Percentiles rank a stretch among this genome's conserved stretches.
Conservation (phyloP, 2,329 filamentous ascomycete genomes). For the Hypoxylon rubiginosum region DNA sequence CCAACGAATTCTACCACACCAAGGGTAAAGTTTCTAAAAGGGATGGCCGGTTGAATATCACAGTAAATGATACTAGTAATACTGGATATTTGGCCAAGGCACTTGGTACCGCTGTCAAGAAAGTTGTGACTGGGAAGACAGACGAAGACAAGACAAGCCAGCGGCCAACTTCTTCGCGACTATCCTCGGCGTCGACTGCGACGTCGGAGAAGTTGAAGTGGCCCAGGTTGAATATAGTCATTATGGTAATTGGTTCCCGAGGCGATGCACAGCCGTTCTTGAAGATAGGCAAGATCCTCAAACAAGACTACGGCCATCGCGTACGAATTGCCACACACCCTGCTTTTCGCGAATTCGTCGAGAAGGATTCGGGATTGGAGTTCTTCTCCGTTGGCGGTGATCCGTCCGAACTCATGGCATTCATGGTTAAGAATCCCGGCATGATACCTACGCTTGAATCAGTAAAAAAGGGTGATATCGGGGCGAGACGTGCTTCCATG, state of each 20-base stretch:
- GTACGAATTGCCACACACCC: conserved; percentile 85
- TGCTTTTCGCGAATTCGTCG: conserved; percentile 80
- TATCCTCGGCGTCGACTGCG: conserved; percentile 53
- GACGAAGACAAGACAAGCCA: conserved; percentile 41
- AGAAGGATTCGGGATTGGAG: conserved; percentile 78
- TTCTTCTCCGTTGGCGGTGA: conserved; percentile 87
- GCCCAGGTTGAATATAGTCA: conserved; percentile 80
- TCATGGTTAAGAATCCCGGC: conserved; percentile 88
- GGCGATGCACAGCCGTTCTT: conserved; percentile 87
- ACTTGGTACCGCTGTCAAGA: conserved; percentile 73
- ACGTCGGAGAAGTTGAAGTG: conserved; percentile 50
- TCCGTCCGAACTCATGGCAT: conserved; percentile 85
- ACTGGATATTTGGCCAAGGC: conserved; percentile 81
- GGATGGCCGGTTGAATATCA: conserved; percentile 80
- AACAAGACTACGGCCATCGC: conserved; percentile 78
- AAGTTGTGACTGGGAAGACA: conserved; percentile 60
- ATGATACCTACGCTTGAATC: conserved; percentile 81
- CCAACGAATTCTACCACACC: conserved; percentile 74
- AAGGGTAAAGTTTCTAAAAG: conserved; percentile 74
- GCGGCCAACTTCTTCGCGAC: conserved; percentile 36
- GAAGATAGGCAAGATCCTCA: conserved; percentile 78
- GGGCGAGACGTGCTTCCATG: conserved; percentile 76
- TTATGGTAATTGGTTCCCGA: conserved; percentile 85
- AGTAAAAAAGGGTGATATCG: conserved; percentile 80
- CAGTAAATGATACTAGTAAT: conserved; percentile 77